These are phyloP conservation scores for Xylariaceae sp. DNA, from an alignment of 2,329 filamentous ascomycete genomes.

Conservation along the genomic window DNA sequence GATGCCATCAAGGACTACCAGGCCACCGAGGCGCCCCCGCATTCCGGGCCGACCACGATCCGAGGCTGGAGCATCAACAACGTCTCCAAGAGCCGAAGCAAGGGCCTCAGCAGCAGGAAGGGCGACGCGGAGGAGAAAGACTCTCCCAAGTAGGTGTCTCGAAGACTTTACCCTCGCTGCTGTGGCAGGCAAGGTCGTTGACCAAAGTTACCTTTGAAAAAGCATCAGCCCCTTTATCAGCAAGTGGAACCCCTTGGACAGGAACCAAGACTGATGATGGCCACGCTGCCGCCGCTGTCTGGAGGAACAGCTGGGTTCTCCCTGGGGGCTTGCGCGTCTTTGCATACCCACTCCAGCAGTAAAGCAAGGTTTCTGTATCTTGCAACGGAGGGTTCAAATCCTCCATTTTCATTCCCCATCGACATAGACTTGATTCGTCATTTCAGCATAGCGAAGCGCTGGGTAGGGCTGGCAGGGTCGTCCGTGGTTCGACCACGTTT, in stretches of 20 bases:
- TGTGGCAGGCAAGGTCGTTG: constrained; percentile 6
- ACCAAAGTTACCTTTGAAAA: constrained; percentile 5
- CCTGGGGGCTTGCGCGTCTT: too few species aligned
- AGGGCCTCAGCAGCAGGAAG: constrained; percentile 16
- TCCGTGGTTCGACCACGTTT: too few species aligned
- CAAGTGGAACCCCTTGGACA: constrained; percentile 21
- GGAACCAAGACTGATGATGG: background rate
- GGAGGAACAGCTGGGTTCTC: too few species aligned
- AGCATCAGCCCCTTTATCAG: constrained; percentile 21
- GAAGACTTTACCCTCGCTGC: background rate
- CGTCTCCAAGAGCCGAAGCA: constrained; percentile 25
- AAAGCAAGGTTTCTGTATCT: too few species aligned
- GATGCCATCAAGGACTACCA: constrained; percentile 52
- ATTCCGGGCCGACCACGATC: constrained; percentile 48
- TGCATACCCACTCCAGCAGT: too few species aligned
- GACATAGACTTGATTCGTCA: too few species aligned
- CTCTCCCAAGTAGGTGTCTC: constrained; percentile 19
- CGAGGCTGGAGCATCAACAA: constrained; percentile 49
- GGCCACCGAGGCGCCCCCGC: constrained; percentile 46
- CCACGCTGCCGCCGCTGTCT: too few species aligned
- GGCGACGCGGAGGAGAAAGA: constrained; percentile 25
- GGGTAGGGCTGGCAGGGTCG: too few species aligned
- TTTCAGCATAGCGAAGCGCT: too few species aligned
- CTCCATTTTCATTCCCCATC: too few species aligned
- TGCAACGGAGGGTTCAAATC: too few species aligned